Percentiles rank a stretch among this genome's conserved stretches.
Evolutionary conservation across 805 yeast species (phyloP).

Genomic region (Zygoascus biomembranicola): DNA sequence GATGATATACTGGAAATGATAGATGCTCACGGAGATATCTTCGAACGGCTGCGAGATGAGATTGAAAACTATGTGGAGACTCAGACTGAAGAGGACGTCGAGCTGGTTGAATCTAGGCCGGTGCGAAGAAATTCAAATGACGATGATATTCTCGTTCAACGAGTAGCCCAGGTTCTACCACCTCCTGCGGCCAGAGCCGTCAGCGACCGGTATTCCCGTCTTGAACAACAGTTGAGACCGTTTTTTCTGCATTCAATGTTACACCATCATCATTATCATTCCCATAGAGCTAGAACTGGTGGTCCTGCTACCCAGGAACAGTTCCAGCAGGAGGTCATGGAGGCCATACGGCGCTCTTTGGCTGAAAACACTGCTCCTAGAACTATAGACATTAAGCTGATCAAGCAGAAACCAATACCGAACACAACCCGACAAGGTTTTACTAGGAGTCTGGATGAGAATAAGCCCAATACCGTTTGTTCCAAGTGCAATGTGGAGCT

Average conservation of each 20-base stretch:
- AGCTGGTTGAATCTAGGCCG: neutral
- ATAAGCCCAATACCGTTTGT: slow-evolving; percentile 32
- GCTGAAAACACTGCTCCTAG: neutral
- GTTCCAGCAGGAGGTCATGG: neutral
- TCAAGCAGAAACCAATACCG: slow-evolving; percentile 6
- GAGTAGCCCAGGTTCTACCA: neutral
- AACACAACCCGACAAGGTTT: slow-evolving; percentile 1
- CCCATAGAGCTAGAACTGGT: neutral
- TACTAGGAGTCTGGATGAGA: slow-evolving; percentile 6
- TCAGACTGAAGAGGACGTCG: neutral
- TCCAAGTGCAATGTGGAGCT: slow-evolving; percentile 61
- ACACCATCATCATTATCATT: neutral
- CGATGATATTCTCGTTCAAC: neutral
- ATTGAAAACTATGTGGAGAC: neutral
- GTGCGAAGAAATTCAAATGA: neutral
- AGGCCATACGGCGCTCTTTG: slow-evolving; percentile 3
- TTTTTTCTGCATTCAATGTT: neutral
- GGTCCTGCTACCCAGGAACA: neutral
- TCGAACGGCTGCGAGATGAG: neutral
- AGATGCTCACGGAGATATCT: neutral
- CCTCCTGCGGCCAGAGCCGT: neutral
- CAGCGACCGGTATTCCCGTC: neutral
- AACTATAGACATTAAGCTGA: slow-evolving; percentile 3
- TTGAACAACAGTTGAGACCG: neutral
- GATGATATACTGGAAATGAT: neutral